Evolutionary conservation across 495 filamentous ascomycete genomes (phyloP).

Genomic region (Penicillium odoratum): DNA sequence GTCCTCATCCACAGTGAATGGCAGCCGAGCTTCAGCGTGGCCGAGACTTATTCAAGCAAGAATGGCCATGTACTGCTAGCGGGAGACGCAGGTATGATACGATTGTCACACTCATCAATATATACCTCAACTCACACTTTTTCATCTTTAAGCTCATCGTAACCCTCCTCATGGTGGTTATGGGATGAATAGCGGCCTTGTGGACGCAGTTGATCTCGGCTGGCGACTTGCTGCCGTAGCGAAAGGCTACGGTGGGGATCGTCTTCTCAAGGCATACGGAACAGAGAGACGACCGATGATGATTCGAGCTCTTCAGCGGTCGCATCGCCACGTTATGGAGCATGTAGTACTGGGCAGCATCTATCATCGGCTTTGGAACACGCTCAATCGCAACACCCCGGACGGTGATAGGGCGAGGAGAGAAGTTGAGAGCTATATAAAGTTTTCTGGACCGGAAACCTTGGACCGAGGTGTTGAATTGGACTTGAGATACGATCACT

Average conservation of each 20-base stretch:
- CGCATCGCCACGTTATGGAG: background rate
- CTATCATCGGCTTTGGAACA: too few species aligned
- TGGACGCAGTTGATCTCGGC: conserved; percentile 29
- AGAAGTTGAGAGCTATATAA: background rate
- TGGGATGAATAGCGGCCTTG: conserved; percentile 36
- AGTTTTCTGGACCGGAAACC: background rate
- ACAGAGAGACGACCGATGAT: background rate
- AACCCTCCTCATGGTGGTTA: conserved; percentile 46
- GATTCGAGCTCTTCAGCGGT: background rate
- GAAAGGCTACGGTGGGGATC: background rate
- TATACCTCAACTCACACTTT: too few species aligned
- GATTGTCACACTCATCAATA: too few species aligned
- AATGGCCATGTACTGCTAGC: conserved; percentile 44
- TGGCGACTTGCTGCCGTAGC: conserved; percentile 26
- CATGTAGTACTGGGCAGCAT: background rate
- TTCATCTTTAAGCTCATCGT: conserved; percentile 53
- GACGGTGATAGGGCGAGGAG: background rate
- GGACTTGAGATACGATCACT: background rate
- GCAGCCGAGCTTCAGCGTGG: conserved; percentile 3
- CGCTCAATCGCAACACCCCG: background rate
- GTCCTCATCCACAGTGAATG: background rate
- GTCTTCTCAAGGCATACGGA: background rate
- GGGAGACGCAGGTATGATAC: too few species aligned
- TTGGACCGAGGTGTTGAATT: background rate
- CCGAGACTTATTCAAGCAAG: conserved; percentile 2